A percentile compares a stretch with the other conserved stretches of the same genome.
These are phyloP conservation scores for Saturnispora ahearnii DNA, from an alignment of 805 yeast species.

Conservation along the genomic window DNA sequence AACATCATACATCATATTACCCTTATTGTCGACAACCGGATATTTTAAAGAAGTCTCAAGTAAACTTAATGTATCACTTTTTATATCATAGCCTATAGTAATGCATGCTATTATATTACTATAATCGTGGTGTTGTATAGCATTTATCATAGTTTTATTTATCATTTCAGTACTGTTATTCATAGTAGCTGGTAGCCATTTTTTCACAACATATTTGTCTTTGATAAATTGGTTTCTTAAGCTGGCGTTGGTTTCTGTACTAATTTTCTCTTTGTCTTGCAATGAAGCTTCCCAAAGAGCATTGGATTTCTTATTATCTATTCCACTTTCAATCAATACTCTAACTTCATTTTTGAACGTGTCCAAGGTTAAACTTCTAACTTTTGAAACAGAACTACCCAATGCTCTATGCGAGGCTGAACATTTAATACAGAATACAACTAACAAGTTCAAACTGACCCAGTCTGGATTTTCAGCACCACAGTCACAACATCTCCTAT, in stretches of 20 bases:
- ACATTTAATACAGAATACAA: slow-evolving; percentile 73
- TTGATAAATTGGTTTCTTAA: slow-evolving; percentile 52
- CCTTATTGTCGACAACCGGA: slow-evolving; percentile 19
- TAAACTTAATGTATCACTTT: slow-evolving; percentile 30
- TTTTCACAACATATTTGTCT: slow-evolving; percentile 52
- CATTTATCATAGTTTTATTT: neutral
- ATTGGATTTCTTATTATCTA: slow-evolving; percentile 50
- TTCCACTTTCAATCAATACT: slow-evolving; percentile 37
- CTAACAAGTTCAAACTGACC: slow-evolving; percentile 70
- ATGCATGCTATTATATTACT: slow-evolving; percentile 35
- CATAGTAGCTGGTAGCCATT: slow-evolving; percentile 28
- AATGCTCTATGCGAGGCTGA: slow-evolving; percentile 82
- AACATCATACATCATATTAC: slow-evolving; percentile 32
- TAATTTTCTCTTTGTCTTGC: slow-evolving; percentile 21
- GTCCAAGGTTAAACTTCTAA: slow-evolving; percentile 72
- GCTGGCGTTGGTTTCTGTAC: slow-evolving; percentile 31
- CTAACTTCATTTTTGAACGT: slow-evolving; percentile 52
- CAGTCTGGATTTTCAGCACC: slow-evolving; percentile 59
- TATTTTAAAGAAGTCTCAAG: slow-evolving; percentile 45
- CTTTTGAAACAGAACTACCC: slow-evolving; percentile 74
- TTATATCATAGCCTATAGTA: slow-evolving; percentile 39
- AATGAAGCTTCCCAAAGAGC: slow-evolving; percentile 46
- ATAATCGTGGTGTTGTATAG: slow-evolving; percentile 2
- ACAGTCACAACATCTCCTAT: slow-evolving; percentile 73
- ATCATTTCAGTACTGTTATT: slow-evolving; percentile 25